Evolutionary conservation across 352 stramenopile genomes (phyloP).

Genomic region (Aphanomyces stellatus): DNA sequence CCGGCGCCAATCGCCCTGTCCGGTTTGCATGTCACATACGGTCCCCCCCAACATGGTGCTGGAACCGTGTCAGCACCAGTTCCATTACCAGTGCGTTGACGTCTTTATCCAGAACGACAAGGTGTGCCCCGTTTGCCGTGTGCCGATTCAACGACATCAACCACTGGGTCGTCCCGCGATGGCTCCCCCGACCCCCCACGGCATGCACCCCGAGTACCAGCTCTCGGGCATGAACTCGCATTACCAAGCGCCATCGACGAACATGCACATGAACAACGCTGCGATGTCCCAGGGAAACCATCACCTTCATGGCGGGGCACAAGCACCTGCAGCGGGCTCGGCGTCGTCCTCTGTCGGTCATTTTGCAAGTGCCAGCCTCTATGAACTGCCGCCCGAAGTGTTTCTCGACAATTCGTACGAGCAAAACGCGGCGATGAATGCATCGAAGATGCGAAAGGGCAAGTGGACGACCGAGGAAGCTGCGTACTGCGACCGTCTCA

Average conservation of each 20-base stretch:
- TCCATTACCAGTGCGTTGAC: slow-evolving; percentile 70
- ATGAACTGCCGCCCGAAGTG: slow-evolving; percentile 16
- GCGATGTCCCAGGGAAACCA: not conserved
- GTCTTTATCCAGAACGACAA: slow-evolving; percentile 66
- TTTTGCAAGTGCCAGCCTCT: slow-evolving; percentile 16
- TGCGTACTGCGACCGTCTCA: slow-evolving; percentile 94
- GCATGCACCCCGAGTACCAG: not conserved
- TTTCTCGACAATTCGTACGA: slow-evolving; percentile 19
- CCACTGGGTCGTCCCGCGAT: slow-evolving; percentile 27
- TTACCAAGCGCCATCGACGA: not conserved
- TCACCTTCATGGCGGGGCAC: too few relatives aligned
- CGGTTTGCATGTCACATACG: slow-evolving; percentile 12
- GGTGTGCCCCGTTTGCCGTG: slow-evolving; percentile 64
- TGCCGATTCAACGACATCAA: slow-evolving; percentile 52
- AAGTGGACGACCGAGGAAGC: slow-evolving; percentile 98
- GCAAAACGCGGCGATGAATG: not conserved
- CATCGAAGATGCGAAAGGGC: slow-evolving; percentile 77
- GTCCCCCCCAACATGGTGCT: slow-evolving; percentile 33
- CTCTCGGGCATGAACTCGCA: not conserved
- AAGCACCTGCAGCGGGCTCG: too few relatives aligned
- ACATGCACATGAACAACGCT: not conserved
- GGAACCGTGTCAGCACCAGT: slow-evolving; percentile 66
- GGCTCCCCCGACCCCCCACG: not conserved
- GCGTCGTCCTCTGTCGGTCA: not conserved
- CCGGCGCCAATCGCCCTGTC: not conserved